Conservation (phyloP, 2,329 filamentous ascomycete species). For the Aspergillus texensis region DNA sequence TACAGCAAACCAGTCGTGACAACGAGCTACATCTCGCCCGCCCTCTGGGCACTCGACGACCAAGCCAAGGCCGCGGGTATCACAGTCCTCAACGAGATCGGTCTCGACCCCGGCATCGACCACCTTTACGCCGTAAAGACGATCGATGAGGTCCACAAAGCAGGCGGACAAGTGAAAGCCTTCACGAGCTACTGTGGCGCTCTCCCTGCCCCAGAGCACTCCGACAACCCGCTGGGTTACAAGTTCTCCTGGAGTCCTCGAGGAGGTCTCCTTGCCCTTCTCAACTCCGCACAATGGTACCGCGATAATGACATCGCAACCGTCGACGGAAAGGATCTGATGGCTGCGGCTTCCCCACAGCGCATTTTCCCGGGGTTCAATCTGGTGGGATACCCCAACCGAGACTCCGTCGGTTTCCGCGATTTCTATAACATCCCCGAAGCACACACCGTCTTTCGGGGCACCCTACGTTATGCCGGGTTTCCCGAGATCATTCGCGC, state of each 20-base stretch:
- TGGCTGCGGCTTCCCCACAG: neutral
- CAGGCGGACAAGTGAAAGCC: neutral
- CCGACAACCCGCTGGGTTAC: conserved; percentile 8
- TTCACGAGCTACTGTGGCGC: conserved; percentile 12
- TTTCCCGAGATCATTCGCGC: conserved; percentile 5
- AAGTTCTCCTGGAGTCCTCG: conserved; percentile 13
- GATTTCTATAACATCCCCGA: conserved; percentile 9
- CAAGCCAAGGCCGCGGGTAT: conserved; percentile 1
- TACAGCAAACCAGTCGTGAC: neutral
- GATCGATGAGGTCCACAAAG: conserved; percentile 8
- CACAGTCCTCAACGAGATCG: conserved; percentile 4
- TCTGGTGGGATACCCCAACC: conserved; percentile 9
- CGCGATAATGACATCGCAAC: neutral
- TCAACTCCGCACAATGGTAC: conserved; percentile 10
- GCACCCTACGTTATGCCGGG: conserved; percentile 8
- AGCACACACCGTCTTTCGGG: conserved; percentile 4
- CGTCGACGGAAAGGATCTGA: conserved; percentile 6
- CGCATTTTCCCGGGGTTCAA: neutral
- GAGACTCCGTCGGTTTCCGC: conserved; percentile 1
- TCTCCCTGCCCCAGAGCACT: conserved; percentile 3
- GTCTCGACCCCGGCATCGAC: conserved; percentile 8
- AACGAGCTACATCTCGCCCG: conserved; percentile 5
- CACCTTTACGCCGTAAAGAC: conserved; percentile 14
- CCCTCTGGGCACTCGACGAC: conserved; percentile 4
- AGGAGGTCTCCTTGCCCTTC: neutral